These are phyloP conservation scores for Copromyces sp. DNA, from an alignment of 495 filamentous ascomycete species.

Conservation along the genomic window DNA sequence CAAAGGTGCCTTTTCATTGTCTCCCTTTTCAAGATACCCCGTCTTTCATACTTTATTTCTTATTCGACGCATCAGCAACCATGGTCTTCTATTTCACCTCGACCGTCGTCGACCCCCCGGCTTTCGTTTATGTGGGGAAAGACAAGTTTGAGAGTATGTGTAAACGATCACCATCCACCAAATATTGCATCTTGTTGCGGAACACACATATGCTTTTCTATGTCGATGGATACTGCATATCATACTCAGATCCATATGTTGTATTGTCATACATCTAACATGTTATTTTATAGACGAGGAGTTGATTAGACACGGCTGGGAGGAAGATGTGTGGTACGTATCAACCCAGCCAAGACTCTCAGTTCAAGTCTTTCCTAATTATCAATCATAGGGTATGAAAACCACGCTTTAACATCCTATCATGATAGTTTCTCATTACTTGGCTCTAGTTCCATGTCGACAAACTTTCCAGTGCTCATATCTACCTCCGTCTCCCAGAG, in stretches of 20 bases:
- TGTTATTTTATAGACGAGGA: constrained; percentile 65
- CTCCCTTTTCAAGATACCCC: not conserved
- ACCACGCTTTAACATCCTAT: not conserved
- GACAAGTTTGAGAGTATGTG: constrained; percentile 97
- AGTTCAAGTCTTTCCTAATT: not conserved
- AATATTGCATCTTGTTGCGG: not conserved
- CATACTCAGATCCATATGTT: not conserved
- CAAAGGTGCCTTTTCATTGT: not conserved
- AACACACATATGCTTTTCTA: not conserved
- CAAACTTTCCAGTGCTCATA: constrained; percentile 92
- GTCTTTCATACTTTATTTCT: not conserved
- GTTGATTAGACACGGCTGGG: constrained; percentile 83
- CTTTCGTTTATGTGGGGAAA: constrained; percentile 91
- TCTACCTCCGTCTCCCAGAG: constrained; percentile 78
- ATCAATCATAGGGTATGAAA: constrained; percentile 3
- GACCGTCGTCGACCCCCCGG: constrained; percentile 56
- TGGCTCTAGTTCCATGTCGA: constrained; percentile 80
- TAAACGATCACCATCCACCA: not conserved
- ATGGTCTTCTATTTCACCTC: constrained; percentile 99
- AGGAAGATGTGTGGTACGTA: constrained; percentile 86
- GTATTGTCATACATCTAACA: constrained; percentile 16
- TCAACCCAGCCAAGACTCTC: not conserved
- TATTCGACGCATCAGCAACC: constrained; percentile 4
- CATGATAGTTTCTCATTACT: not conserved
- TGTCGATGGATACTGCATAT: not conserved